Percentiles rank a stretch among this genome's conserved stretches.
These are phyloP conservation scores for Brassica napus DNA, from an alignment of 345 rosid species.

Conservation along the genomic window DNA sequence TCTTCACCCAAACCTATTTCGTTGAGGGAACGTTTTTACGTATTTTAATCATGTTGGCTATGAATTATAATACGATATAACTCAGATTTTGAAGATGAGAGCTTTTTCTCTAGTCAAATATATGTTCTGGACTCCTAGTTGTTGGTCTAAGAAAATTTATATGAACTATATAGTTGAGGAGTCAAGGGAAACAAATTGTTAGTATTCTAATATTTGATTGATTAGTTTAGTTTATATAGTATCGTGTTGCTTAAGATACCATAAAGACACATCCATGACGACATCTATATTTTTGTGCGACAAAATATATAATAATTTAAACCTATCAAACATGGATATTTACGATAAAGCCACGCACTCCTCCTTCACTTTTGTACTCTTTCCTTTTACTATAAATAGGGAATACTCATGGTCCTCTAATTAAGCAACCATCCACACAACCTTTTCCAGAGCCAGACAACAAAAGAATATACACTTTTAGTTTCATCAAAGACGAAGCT, in stretches of 20 bases:
- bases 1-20: background rate
- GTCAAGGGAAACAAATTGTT: background rate
- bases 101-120: background rate
- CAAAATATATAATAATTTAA: too few relatives aligned
- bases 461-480: conserved; percentile 16
- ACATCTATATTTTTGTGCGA: conserved; percentile 5
- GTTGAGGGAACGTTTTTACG: background rate
- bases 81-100: background rate
- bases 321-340: background rate
- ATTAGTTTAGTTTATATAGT: background rate
- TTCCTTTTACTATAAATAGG: conserved; percentile 31
- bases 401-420: conserved; percentile 22
- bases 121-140: background rate
- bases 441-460: conserved; percentile 18
- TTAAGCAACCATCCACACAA: conserved; percentile 1
- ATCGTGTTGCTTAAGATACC: conserved; percentile 30
- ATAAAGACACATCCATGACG: conserved; percentile 12
- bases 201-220: conserved; percentile 4
- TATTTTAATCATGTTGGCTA: background rate
- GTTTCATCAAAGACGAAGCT: conserved; percentile 24
- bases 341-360: conserved; percentile 14
- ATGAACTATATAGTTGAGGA: conserved; percentile 1
- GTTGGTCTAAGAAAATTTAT: background rate
- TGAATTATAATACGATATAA: background rate
- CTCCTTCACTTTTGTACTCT: conserved; percentile 16